Percentiles rank a stretch among this genome's conserved stretches.
Evolutionary conservation across 1,284 basidiomycete species (phyloP).

Genomic region (Exsudoporus floridanus): DNA sequence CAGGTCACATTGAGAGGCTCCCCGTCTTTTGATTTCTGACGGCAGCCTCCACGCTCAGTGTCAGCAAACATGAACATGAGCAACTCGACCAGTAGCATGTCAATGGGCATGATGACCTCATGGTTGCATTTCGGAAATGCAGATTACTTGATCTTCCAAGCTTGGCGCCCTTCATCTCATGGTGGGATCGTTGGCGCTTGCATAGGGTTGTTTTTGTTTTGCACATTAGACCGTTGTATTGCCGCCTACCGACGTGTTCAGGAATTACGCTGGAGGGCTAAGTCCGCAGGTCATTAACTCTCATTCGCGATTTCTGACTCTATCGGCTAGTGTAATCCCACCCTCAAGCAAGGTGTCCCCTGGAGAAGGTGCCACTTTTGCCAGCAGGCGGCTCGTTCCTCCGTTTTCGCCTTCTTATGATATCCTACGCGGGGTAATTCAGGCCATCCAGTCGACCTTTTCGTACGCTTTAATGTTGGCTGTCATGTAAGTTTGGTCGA

Average conservation of each 20-base stretch:
- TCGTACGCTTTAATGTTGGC: constrained; percentile 66
- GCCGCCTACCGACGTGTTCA: constrained; percentile 52
- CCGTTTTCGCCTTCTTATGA: constrained; percentile 64
- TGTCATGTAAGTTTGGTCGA: constrained; percentile 56
- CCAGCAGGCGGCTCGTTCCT: constrained; percentile 38
- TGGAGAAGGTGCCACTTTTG: background rate
- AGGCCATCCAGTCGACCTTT: constrained; percentile 56
- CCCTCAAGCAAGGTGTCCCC: background rate
- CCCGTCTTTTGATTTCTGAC: background rate
- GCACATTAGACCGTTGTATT: constrained; percentile 68
- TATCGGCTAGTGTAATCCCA: constrained; percentile 11
- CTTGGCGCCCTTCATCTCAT: constrained; percentile 62
- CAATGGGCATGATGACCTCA: constrained; percentile 53
- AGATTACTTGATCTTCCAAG: constrained; percentile 66
- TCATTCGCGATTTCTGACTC: background rate
- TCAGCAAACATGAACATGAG: background rate
- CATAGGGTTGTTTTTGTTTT: constrained; percentile 65
- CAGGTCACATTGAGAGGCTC: background rate
- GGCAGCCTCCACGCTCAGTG: background rate
- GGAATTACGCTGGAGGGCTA: constrained; percentile 57
- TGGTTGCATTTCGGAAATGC: constrained; percentile 65
- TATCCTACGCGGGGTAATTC: constrained; percentile 58
- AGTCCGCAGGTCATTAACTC: constrained; percentile 41
- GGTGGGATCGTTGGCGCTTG: constrained; percentile 75
- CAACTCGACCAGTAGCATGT: constrained; percentile 12